Conservation (phyloP, 345 rosid genomes). For the Arabis alpina region DNA sequence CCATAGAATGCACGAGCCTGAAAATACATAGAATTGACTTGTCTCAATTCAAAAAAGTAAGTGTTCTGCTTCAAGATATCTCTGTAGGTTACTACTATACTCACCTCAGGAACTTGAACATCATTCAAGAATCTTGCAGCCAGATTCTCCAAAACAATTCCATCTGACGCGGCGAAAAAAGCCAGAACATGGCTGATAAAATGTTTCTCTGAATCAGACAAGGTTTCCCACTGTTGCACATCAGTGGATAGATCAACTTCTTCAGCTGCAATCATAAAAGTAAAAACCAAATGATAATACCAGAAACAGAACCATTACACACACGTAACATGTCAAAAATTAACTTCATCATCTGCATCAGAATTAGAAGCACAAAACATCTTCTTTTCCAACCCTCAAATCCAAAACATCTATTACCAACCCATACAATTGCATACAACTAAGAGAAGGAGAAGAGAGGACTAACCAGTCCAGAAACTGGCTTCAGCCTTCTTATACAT, state of each 20-base stretch:
- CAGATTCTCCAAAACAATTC: slow-evolving; percentile 87
- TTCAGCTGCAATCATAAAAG: slow-evolving; percentile 62
- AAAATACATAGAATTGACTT: slow-evolving; percentile 28
- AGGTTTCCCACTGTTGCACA: slow-evolving; percentile 72
- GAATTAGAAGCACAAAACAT: neutral
- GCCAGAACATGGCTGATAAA: slow-evolving; percentile 84
- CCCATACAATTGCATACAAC: neutral
- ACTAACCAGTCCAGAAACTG: slow-evolving; percentile 88
- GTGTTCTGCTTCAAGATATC: slow-evolving; percentile 5
- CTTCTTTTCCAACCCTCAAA: neutral
- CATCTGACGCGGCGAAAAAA: slow-evolving; percentile 94
- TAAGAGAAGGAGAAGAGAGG: neutral
- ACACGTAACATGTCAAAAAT: neutral
- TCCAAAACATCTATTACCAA: neutral
- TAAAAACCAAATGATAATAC: neutral
- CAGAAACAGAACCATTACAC: slow-evolving; percentile 20
- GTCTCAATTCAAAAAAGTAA: slow-evolving; percentile 36
- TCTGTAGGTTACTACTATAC: neutral
- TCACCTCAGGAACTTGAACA: slow-evolving; percentile 86
- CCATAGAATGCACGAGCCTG: slow-evolving; percentile 96
- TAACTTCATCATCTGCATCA: neutral
- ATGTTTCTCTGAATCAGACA: slow-evolving; percentile 71
- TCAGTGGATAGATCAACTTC: slow-evolving; percentile 93
- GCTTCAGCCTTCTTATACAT: slow-evolving; percentile 97
- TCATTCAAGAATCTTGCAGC: slow-evolving; percentile 89